phyloP scores from a whole-genome alignment of 805 yeast species.

The Candida caryicola region DNA sequence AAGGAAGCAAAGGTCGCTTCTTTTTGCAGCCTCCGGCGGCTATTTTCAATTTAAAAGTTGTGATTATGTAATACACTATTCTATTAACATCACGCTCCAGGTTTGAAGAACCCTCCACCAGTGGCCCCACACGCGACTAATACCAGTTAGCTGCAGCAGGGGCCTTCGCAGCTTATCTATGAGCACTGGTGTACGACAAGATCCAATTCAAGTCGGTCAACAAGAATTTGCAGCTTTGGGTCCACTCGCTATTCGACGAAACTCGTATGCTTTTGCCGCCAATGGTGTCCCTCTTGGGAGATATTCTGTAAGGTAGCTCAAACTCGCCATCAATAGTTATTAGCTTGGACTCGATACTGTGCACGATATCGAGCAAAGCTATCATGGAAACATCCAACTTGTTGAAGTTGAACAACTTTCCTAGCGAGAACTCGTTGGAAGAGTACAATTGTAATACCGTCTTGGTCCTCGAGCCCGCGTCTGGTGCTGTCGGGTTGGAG shows the following conservation, averaged over 20 bases:
- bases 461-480: conserved; percentile 19
- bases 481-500: conserved; percentile 17
- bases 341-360: conserved; percentile 46
- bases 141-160: too few species aligned
- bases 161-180: conserved; percentile 2
- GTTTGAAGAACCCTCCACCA: not conserved
- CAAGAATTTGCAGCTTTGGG: conserved; percentile 79
- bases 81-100: too few species aligned
- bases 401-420: conserved; percentile 69
- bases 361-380: conserved; percentile 63
- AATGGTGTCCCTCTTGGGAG: conserved; percentile 54
- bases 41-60: too few species aligned
- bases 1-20: not conserved
- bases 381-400: conserved; percentile 80
- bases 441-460: conserved; percentile 57
- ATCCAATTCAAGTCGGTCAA: conserved; percentile 81
- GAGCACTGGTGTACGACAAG: conserved; percentile 61
- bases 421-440: conserved; percentile 66
- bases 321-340: conserved; percentile 49
- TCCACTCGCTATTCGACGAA: conserved; percentile 80
- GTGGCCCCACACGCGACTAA: too few species aligned
- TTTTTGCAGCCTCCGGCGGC: not conserved
- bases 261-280: conserved; percentile 76
- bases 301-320: conserved; percentile 73
- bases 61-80: too few species aligned